A percentile compares a stretch with the other conserved stretches of the same genome.
phyloP scores from a whole-genome alignment of 352 stramenopile species.

The Phytophthora europaea region DNA sequence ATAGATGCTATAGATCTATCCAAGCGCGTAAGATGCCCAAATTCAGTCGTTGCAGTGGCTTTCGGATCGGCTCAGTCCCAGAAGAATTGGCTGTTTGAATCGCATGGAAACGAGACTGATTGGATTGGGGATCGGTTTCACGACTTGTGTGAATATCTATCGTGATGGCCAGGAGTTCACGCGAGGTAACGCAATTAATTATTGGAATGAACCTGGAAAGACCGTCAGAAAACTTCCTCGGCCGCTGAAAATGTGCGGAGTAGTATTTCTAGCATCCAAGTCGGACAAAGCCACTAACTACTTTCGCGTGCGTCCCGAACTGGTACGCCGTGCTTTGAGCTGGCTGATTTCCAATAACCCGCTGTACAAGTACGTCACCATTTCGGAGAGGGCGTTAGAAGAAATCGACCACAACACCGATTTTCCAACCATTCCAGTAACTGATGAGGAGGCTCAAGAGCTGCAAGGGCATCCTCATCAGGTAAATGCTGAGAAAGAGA shows the following conservation, averaged over 20 bases:
- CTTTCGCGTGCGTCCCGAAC: too few species aligned
- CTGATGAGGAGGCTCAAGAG: not conserved
- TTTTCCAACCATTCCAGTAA: not conserved
- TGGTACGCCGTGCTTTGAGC: too few species aligned
- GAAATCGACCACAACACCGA: not conserved
- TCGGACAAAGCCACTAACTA: too few species aligned
- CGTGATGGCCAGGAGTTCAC: too few species aligned
- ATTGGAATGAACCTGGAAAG: not conserved
- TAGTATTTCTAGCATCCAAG: too few species aligned
- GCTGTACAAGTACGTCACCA: not conserved
- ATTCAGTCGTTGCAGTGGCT: slow-evolving; percentile 14
- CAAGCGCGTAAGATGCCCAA: slow-evolving; percentile 1
- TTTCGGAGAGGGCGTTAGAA: slow-evolving; percentile 2
- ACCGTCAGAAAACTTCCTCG: not conserved
- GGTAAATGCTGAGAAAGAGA: too few species aligned
- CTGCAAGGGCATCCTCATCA: too few species aligned
- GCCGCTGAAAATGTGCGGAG: too few species aligned
- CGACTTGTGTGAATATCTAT: too few species aligned
- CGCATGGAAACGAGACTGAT: slow-evolving; percentile 11
- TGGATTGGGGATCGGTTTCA: slow-evolving; percentile 12
- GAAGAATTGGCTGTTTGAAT: slow-evolving; percentile 9
- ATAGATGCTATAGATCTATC: too few species aligned
- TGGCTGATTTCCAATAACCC: slow-evolving; percentile 1
- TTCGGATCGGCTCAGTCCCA: slow-evolving; percentile 7
- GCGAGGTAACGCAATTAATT: not conserved